Evolutionary conservation across 1,284 basidiomycete species (phyloP).

Genomic region (Rhodotorula sp.): DNA sequence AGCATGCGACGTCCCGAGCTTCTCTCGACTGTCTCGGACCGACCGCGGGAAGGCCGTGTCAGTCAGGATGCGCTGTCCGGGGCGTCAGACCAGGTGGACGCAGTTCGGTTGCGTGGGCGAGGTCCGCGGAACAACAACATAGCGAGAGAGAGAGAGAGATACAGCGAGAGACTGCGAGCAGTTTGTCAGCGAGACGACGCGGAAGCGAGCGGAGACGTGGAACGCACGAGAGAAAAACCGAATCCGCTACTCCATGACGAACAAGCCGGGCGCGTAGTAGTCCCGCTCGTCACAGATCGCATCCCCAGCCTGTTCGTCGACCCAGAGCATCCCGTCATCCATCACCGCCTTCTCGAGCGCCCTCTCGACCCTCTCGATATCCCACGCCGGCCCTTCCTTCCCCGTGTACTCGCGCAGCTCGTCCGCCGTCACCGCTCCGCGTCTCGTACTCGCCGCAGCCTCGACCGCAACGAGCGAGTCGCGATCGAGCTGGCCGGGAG

Average conservation of each 20-base stretch:
- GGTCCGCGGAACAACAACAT: too few relatives aligned
- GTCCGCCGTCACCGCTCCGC: conserved; percentile 59
- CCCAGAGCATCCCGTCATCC: conserved; percentile 88
- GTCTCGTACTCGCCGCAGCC: conserved; percentile 57
- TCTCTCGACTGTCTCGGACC: too few relatives aligned
- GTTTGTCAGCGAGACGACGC: too few relatives aligned
- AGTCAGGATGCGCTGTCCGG: too few relatives aligned
- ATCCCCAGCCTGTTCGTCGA: conserved; percentile 76
- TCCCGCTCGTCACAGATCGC: conserved; percentile 48
- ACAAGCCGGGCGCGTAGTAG: conserved; percentile 71
- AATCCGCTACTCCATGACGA: conserved; percentile 33
- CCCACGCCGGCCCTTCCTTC: conserved; percentile 67
- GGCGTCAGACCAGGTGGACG: too few relatives aligned
- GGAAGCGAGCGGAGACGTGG: too few relatives aligned
- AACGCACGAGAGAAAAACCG: not conserved
- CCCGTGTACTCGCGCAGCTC: conserved; percentile 21
- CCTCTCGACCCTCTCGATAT: conserved; percentile 65
- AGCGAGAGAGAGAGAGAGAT: too few relatives aligned
- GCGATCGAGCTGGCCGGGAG: conserved; percentile 49
- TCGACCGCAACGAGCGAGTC: conserved; percentile 49
- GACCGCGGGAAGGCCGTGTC: too few relatives aligned
- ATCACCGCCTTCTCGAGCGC: conserved; percentile 86
- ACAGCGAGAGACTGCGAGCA: too few relatives aligned
- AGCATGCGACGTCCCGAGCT: too few relatives aligned
- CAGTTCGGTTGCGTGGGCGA: too few relatives aligned